Base-by-base conservation (phyloP, 441 rosid species). In the Jatropha multifida region DNA sequence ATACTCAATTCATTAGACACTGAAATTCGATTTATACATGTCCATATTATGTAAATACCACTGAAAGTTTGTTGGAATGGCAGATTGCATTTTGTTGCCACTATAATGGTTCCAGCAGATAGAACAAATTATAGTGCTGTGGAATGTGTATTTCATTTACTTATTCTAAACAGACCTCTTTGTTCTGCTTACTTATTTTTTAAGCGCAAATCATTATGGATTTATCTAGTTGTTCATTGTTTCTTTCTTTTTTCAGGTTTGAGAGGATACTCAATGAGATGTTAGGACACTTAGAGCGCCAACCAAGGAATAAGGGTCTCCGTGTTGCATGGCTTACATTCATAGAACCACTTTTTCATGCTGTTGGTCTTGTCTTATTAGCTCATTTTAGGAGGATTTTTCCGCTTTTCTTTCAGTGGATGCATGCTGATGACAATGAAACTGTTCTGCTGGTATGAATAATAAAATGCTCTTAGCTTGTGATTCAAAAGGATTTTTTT, bases 221-320 rank as follows among this genome's bases (percentile, higher is more conserved):
- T 20, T 76, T 23, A 65, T 27, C 38, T 71, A 20, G 27, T 70
- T 69, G 18, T 52, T 71, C 41, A 27, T 48, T 42, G 67, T 65
- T 23, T 48, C 60, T 67, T 13, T 68, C 37, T 72, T 64, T 66
- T 4, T 55, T 7, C 81, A 95, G 99, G 98, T 79, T 83, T 65
- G 97, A 93, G 71, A 93, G 74, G 85, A 85, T 90, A 52, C 86
- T 95, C 64, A 89, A 82, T 52, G 99, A 93, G 88, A 93, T 93
- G 96, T 78, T 95, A 41, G 80, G 92, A 70, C 96, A 95, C 83
- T 80, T 95, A 83, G 99, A 92, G 85, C 94, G 98, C 65, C 97
- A 95, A 76, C 96, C 98, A 68, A 85, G 94, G 79, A 85, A 88
- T 59, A 92, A 86, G 79, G 96, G 87, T 66, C 86, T 90, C 15